Evolutionary conservation across 805 yeast species (phyloP).

Genomic region (Saturnispora halmiae): DNA sequence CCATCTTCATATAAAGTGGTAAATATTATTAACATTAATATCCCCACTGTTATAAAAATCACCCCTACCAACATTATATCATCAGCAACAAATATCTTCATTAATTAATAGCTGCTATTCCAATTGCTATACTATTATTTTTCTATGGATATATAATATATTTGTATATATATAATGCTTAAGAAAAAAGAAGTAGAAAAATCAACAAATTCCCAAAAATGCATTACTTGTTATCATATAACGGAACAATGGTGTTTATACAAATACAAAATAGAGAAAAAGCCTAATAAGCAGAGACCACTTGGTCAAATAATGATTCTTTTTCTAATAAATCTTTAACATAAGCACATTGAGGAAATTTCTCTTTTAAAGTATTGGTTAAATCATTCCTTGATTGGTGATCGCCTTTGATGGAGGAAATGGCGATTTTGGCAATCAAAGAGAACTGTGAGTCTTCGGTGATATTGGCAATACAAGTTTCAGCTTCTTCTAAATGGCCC

Average conservation of each 20-base stretch:
- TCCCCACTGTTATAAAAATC: neutral
- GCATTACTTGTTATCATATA: no score
- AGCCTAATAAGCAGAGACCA: constrained; percentile 38
- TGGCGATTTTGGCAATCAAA: constrained; percentile 57
- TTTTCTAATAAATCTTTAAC: constrained; percentile 54
- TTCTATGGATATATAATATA: no score
- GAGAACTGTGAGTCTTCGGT: constrained; percentile 4
- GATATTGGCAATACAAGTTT: constrained; percentile 43
- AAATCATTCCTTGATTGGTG: constrained; percentile 11
- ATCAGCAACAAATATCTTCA: no score
- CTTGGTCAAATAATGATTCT: constrained; percentile 53
- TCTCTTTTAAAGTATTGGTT: constrained; percentile 33
- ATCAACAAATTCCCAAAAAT: no score
- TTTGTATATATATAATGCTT: no score
- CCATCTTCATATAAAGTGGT: neutral
- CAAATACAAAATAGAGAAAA: no score
- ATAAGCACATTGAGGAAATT: constrained; percentile 42
- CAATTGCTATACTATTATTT: no score
- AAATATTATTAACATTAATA: neutral
- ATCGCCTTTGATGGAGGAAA: constrained; percentile 46
- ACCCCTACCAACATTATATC: neutral
- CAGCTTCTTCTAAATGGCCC: constrained; percentile 75
- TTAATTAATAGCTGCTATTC: no score
- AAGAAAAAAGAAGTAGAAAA: no score
- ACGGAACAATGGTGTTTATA: no score